A percentile compares a stretch with the other conserved stretches of the same genome.
phyloP scores from a whole-genome alignment of 257 asterid genomes.

The Rubia yunnanensis region DNA sequence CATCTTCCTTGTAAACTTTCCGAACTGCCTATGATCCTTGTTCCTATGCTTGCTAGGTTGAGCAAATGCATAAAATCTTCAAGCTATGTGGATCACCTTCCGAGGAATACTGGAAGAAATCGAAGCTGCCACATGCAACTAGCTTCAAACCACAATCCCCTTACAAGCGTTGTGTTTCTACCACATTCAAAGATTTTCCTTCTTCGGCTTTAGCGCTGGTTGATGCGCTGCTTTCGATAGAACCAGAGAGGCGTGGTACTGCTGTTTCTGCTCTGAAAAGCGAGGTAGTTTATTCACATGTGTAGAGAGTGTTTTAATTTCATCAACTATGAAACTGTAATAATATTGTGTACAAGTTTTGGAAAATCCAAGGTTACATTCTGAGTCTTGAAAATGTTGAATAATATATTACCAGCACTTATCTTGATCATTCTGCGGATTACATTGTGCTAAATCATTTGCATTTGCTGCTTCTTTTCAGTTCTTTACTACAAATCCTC shows the following conservation, averaged over 20 bases:
- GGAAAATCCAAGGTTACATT: neutral
- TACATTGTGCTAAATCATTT: neutral
- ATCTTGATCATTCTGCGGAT: neutral
- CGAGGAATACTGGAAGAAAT: constrained; percentile 59
- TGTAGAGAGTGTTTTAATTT: too few relatives aligned
- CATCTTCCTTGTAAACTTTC: neutral
- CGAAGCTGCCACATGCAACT: constrained; percentile 66
- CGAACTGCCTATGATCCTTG: neutral
- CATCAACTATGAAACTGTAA: too few relatives aligned
- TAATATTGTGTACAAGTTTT: neutral
- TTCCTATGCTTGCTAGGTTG: constrained; percentile 44
- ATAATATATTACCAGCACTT: neutral
- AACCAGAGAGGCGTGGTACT: constrained; percentile 72
- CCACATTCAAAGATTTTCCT: constrained; percentile 68
- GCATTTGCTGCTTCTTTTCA: constrained; percentile 15
- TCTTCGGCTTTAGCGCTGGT: constrained; percentile 61
- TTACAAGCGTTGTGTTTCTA: constrained; percentile 58
- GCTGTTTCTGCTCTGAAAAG: constrained; percentile 72
- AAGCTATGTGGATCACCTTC: constrained; percentile 95
- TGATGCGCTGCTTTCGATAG: constrained; percentile 69
- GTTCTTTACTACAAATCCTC: constrained; percentile 41
- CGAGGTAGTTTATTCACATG: too few relatives aligned
- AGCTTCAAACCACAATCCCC: constrained; percentile 60
- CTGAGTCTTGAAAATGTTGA: neutral
- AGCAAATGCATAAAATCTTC: constrained; percentile 93